These are phyloP conservation scores for Microcera coccophila DNA, from an alignment of 2,329 filamentous ascomycete species.

Conservation along the genomic window DNA sequence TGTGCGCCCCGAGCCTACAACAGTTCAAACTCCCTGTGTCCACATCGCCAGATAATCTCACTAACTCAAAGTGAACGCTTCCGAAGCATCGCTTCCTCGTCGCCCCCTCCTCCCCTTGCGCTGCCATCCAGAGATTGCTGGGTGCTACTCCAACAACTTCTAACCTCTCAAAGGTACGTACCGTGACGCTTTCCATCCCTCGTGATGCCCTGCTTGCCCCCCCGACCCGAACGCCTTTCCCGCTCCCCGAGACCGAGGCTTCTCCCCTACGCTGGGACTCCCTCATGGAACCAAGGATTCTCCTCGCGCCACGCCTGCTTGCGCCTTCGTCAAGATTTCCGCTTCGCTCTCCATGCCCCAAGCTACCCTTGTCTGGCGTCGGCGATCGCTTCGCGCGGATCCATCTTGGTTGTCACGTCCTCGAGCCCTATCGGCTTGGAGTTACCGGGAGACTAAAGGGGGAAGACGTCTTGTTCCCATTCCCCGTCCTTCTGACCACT, in stretches of 20 bases:
- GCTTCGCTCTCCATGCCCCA: too few relatives aligned
- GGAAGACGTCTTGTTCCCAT: neutral
- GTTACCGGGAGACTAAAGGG: neutral
- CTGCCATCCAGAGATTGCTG: too few relatives aligned
- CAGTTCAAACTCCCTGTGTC: conserved; percentile 5
- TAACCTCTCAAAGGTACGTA: too few relatives aligned
- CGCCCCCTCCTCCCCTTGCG: too few relatives aligned
- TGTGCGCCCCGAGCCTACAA: neutral
- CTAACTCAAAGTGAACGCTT: conserved; percentile 10
- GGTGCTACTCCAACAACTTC: too few relatives aligned
- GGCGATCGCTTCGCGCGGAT: neutral
- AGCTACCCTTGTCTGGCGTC: neutral
- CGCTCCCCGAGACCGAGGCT: conserved; percentile 1
- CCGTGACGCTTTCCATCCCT: too few relatives aligned
- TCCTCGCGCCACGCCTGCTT: neutral
- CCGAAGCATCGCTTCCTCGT: conserved; percentile 10
- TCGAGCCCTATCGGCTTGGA: neutral
- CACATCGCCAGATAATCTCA: conserved; percentile 11
- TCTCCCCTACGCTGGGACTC: neutral
- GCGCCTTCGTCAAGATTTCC: neutral
- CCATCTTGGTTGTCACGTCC: neutral
- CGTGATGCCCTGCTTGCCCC: too few relatives aligned
- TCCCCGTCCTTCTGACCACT: neutral
- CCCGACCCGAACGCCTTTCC: conserved; percentile 8
- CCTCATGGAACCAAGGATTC: neutral